phyloP scores from a whole-genome alignment of 805 yeast genomes.

The Yarrowia sp. region DNA sequence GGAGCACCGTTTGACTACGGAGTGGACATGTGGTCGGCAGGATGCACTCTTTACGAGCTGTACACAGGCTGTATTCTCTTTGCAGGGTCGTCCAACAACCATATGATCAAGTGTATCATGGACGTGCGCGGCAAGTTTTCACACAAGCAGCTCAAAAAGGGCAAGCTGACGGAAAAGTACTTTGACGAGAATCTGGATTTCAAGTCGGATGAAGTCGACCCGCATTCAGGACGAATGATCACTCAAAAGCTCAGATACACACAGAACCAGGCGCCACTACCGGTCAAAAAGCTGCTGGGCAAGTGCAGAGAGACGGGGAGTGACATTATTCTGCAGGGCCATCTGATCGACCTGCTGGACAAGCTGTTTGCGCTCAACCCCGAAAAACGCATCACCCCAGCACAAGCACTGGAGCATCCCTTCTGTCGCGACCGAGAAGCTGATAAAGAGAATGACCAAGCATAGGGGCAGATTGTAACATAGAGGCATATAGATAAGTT shows the following conservation, averaged over 20 bases:
- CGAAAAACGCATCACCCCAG: constrained; percentile 63
- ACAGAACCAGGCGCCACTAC: constrained; percentile 15
- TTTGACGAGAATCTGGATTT: constrained; percentile 37
- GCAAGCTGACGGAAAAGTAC: constrained; percentile 34
- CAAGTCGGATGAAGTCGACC: constrained; percentile 31
- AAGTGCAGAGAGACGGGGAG: constrained; percentile 26
- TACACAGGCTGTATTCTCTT: constrained; percentile 86
- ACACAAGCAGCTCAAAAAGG: constrained; percentile 37
- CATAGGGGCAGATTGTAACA: not conserved
- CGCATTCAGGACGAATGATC: constrained; percentile 32
- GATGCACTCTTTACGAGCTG: constrained; percentile 90
- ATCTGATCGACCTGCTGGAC: constrained; percentile 38
- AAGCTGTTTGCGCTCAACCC: constrained; percentile 49
- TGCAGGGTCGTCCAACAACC: constrained; percentile 88
- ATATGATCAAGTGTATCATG: constrained; percentile 43
- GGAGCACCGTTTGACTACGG: constrained; percentile 61
- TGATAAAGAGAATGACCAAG: not conserved
- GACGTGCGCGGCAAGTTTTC: constrained; percentile 37
- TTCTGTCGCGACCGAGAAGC: constrained; percentile 40
- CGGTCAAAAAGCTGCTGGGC: constrained; percentile 20
- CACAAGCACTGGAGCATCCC: constrained; percentile 59
- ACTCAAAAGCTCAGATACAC: constrained; percentile 28
- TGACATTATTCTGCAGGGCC: constrained; percentile 27
- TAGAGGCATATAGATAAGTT: no score
- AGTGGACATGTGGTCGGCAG: constrained; percentile 94